Base-by-base conservation (phyloP, 768 basidiomycete genomes). In the Tephrocybe sp. region DNA sequence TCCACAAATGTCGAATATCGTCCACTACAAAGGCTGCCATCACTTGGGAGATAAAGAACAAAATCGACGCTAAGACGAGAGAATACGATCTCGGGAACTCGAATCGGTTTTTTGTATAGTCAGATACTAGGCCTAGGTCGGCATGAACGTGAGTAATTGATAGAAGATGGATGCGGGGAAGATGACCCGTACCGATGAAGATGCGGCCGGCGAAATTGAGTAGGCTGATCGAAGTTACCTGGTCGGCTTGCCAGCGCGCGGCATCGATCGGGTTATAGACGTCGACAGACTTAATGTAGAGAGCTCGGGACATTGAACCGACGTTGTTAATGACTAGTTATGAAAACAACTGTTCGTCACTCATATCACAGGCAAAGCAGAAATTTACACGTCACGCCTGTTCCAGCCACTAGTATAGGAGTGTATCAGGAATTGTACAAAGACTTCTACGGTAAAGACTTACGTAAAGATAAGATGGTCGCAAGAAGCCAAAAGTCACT, bases 171-270 rank as follows among this genome's bases (percentile, higher is more conserved):
- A 12, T 28, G 8, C 12, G 36, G 30, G 16, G 21, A 21, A 9
- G 36, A 37, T 12, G n/a, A 12, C 6, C 44, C 32, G n/a, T 47
- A 90, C 89, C 92, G 15, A 92, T 84, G 22, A 83, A 50, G 38
- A 95, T 78, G 30, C 94, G 82, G 1, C 92, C 92, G 1, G 75
- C 56, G 49, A 85, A 96, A 62, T 92, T 97, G 68, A 83, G 86
- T 19, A 95, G 48, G 59, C 89, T 92, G 54, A 95, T 76, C 4
- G 80, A 74, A 0, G 92, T 91, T 0, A 97, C 94, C 59, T 97
- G 92, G 3, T 81, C 73, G 0, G 89, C 83, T 70, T 97, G 94
- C 81, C 84, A 87, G 45, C 78, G 76, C 1, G 84, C 75, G 0
- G 89, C 84, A 53, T 79, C 78, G 0, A 77, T 62, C 16, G 82